Base-by-base conservation (phyloP, 768 basidiomycete genomes). In the Rubroboletus pulcherrimus region DNA sequence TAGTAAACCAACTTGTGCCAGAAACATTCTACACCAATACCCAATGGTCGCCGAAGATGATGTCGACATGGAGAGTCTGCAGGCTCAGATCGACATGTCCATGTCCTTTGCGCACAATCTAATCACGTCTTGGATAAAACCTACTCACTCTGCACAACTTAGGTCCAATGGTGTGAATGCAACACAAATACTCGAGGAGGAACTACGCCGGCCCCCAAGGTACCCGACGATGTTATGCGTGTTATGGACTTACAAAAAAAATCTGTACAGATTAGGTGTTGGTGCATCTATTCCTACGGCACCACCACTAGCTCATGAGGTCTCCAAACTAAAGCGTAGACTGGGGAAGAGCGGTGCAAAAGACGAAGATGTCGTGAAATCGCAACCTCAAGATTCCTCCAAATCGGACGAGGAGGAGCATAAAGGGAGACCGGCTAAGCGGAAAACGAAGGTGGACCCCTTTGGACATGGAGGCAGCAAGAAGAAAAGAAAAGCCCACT, bases 81-180 rank as follows among this genome's bases (percentile, higher is more conserved):
- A 91, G 69, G 89, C 89, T n/a, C 87, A 87, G 72, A 84, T 91
- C 50, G 87, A 92, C 70, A 73, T 89, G 63, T 84, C 89, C 21
- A 83, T 91, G 82, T 85, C 89, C 6, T 82, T 85, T 70, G 83
- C 86, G 2, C 81, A 91, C 59, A 77, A 82, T 66, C 77, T 91
- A 62, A 82, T 89, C 42, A 78, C 86, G 21, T 87, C 90, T 52
- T 92, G 90, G 90, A 76, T 92, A 61, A 82, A 83, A 61, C 80
- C 86, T 33, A 72, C 75, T 38, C 63, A 67, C n/a, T 74, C 73
- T 52, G 66, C 76, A 42, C 66, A 75, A 29, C 71, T 66, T 54
- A 72, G 65, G 58, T 71, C 74, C 21, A 48, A 52, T 35, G 37
- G 45, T 19, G 24, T 39, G 19, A 72, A 78, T 53, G 56, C 77